Evolutionary conservation across 345 rosid genomes (phyloP).

Genomic region (Bruguiera parviflora): DNA sequence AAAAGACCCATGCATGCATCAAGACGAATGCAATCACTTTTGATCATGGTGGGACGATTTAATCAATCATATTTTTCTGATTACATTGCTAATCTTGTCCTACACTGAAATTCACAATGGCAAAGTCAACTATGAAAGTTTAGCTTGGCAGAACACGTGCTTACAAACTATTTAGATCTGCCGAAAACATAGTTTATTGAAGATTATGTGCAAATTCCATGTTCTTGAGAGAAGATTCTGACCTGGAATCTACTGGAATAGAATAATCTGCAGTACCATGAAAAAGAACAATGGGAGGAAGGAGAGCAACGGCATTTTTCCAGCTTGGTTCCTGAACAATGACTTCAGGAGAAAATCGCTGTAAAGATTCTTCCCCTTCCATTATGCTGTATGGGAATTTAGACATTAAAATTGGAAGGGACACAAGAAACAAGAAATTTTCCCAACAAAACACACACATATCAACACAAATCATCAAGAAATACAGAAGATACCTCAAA

Average conservation of each 20-base stretch:
- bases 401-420: constrained; percentile 1
- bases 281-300: constrained; percentile 75
- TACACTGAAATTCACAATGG: neutral
- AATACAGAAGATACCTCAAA: constrained; percentile 45
- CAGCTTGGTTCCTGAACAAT: constrained; percentile 59
- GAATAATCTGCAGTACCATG: constrained; percentile 97
- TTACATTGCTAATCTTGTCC: neutral
- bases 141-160: neutral
- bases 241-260: constrained; percentile 92
- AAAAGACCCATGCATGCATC: neutral
- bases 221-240: constrained; percentile 17
- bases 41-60: neutral
- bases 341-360: constrained; percentile 78
- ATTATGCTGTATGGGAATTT: constrained; percentile 57
- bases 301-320: constrained; percentile 53
- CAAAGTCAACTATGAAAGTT: neutral
- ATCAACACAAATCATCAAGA: neutral
- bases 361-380: constrained; percentile 89
- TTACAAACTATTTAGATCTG: neutral
- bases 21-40: neutral
- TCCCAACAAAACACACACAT: neutral
- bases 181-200: neutral
- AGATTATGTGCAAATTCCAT: neutral
- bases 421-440: constrained; percentile 3
- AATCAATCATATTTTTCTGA: neutral